These are phyloP conservation scores for Candolleomyces aberdarensis DNA, from an alignment of 768 basidiomycete genomes.

Conservation along the genomic window DNA sequence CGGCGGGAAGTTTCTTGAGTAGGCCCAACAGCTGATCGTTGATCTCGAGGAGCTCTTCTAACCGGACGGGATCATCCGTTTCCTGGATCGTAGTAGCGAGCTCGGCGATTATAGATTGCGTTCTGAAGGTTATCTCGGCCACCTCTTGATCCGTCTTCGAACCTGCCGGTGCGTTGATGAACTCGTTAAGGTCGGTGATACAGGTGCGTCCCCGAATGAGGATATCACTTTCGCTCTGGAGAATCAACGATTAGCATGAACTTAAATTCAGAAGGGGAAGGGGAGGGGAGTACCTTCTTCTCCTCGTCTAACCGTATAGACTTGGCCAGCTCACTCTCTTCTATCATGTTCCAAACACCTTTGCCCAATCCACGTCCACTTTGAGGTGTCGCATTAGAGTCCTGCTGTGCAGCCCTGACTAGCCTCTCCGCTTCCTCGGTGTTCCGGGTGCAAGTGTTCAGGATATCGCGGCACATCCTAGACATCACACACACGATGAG, in stretches of 20 bases:
- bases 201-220: conserved; percentile 44
- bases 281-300: conserved; percentile 40
- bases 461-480: conserved; percentile 83
- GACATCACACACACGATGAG: no score
- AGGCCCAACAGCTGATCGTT: conserved; percentile 68
- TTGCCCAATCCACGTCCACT: conserved; percentile 58
- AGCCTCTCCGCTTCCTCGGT: conserved; percentile 78
- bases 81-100: conserved; percentile 52
- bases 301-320: conserved; percentile 58
- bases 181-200: conserved; percentile 35
- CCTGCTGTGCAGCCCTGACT: conserved; percentile 25
- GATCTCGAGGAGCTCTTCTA: conserved; percentile 66
- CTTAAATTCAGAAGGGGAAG: no score
- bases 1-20: conserved; percentile 46
- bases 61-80: conserved; percentile 52
- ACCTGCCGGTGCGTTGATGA: conserved; percentile 15
- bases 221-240: conserved; percentile 43
- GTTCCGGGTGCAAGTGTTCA: conserved; percentile 88
- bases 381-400: conserved; percentile 9
- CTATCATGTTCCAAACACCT: conserved; percentile 83
- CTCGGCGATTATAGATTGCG: conserved; percentile 50
- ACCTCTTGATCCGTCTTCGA: conserved; percentile 9
- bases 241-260: no score
- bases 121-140: conserved; percentile 40
- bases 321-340: conserved; percentile 79